Evolutionary conservation across 2,329 filamentous ascomycete genomes (phyloP).

Genomic region (Sphaceloma murrayae): DNA sequence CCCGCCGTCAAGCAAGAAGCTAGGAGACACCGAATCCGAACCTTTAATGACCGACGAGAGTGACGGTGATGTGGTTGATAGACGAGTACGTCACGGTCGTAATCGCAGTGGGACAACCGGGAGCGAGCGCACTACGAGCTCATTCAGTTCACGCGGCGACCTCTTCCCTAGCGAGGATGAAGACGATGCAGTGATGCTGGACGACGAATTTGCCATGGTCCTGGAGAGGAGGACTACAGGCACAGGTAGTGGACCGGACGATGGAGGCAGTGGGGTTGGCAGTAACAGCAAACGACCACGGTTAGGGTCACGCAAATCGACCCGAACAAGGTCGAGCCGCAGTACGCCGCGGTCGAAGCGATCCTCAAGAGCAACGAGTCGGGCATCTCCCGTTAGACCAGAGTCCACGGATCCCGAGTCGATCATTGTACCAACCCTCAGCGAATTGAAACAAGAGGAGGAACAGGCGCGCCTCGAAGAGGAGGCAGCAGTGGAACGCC

Average conservation of each 20-base stretch:
- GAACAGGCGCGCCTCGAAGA: constrained; percentile 45
- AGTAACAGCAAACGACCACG: constrained; percentile 34
- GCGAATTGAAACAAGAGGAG: constrained; percentile 50
- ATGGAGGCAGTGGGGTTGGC: constrained; percentile 58
- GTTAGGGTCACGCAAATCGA: constrained; percentile 40
- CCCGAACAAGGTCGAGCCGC: constrained; percentile 27
- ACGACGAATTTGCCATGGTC: constrained; percentile 82
- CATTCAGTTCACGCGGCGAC: constrained; percentile 77
- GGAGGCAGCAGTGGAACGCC: constrained; percentile 45
- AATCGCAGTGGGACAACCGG: constrained; percentile 69
- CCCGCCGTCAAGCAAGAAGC: constrained; percentile 48
- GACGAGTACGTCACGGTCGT: constrained; percentile 32
- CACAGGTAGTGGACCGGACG: constrained; percentile 46
- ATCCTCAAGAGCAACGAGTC: constrained; percentile 14
- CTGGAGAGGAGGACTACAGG: constrained; percentile 59
- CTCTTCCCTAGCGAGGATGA: constrained; percentile 87
- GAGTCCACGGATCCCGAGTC: constrained; percentile 17
- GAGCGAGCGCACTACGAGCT: constrained; percentile 75
- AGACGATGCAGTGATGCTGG: constrained; percentile 84
- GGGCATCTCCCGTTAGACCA: constrained; percentile 12
- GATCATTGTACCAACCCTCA: constrained; percentile 38
- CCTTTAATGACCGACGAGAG: constrained; percentile 28
- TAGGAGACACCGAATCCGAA: constrained; percentile 47
- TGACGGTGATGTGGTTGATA: constrained; percentile 25
- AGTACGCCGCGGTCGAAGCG: constrained; percentile 14